A percentile compares a stretch with the other conserved stretches of the same genome.
phyloP scores from a whole-genome alignment of 371 early-diverging fungal genomes.

The Mortierella sp. region DNA sequence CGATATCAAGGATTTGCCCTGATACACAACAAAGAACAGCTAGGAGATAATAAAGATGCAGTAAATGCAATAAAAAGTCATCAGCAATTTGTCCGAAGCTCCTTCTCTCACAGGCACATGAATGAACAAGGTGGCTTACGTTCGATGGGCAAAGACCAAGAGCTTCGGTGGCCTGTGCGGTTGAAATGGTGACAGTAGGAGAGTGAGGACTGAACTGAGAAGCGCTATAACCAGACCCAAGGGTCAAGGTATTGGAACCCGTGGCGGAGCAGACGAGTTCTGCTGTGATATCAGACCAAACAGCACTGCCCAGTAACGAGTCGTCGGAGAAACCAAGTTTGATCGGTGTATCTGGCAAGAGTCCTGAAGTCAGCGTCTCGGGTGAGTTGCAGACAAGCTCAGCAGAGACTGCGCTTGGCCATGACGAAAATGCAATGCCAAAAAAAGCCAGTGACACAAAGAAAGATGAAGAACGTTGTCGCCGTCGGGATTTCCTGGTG shows the following conservation, averaged over 20 bases:
- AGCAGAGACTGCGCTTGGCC: slow-evolving; percentile 3
- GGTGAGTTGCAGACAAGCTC: slow-evolving; percentile 16
- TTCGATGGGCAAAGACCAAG: slow-evolving; percentile 21
- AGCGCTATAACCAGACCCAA: slow-evolving; percentile 5
- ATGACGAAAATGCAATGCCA: neutral
- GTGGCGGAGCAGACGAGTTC: slow-evolving; percentile 28
- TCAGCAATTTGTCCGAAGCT: neutral
- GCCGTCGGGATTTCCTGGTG: no score
- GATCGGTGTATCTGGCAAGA: slow-evolving; percentile 12
- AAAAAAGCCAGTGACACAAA: neutral
- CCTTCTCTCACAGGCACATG: neutral
- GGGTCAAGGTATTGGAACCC: neutral
- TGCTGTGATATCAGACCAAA: slow-evolving; percentile 11
- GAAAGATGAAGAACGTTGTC: neutral
- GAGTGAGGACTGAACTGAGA: slow-evolving; percentile 2
- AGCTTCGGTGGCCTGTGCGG: slow-evolving; percentile 11
- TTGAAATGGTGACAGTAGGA: slow-evolving; percentile 5
- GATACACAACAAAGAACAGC: slow-evolving; percentile 21
- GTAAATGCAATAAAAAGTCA: neutral
- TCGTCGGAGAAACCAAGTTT: slow-evolving; percentile 10
- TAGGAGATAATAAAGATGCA: neutral
- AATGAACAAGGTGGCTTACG: slow-evolving; percentile 8
- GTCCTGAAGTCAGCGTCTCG: neutral
- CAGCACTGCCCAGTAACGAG: neutral
- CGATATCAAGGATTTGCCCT: neutral